A percentile compares a stretch with the other conserved stretches of the same genome.
Evolutionary conservation across 495 filamentous ascomycete genomes (phyloP).

Genomic region (Neurospora pannonica): DNA sequence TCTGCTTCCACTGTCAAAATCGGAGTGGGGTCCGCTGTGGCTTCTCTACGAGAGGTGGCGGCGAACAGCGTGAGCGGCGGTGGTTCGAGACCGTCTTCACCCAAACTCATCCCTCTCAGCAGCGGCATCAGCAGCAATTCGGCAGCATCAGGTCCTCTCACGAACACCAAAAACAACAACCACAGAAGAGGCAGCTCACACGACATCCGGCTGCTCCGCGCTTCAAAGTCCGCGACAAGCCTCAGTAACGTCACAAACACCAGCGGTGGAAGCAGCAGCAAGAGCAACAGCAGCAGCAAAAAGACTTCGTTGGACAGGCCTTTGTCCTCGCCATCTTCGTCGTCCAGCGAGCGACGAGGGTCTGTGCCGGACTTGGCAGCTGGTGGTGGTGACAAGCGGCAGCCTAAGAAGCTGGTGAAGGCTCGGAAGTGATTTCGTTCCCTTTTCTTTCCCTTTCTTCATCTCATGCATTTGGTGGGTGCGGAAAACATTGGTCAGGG

Average conservation of each 20-base stretch:
- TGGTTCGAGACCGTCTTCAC: background rate
- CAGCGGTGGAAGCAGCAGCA: background rate
- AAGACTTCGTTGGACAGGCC: conserved; percentile 3
- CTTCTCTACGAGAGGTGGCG: background rate
- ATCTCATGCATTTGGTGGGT: background rate
- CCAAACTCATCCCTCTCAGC: background rate
- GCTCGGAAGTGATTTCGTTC: conserved; percentile 5
- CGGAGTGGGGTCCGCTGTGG: background rate
- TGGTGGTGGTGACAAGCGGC: conserved; percentile 7
- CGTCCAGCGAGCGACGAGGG: background rate
- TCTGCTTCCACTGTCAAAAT: background rate
- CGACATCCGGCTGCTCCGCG: background rate
- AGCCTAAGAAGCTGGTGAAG: conserved; percentile 21
- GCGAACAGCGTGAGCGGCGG: background rate
- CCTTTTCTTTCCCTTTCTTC: background rate
- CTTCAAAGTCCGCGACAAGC: background rate
- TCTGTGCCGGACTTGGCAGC: background rate
- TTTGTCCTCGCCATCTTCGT: conserved; percentile 1
- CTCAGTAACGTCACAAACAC: background rate
- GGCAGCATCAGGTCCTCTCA: no score
- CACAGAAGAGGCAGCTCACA: background rate
- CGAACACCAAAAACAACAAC: background rate
- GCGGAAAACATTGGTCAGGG: background rate
- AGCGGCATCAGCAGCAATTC: no score
- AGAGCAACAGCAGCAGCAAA: background rate